These are phyloP conservation scores for Amaranthus palmeri DNA, from an alignment of 148 eudicot genomes.

Conservation along the genomic window DNA sequence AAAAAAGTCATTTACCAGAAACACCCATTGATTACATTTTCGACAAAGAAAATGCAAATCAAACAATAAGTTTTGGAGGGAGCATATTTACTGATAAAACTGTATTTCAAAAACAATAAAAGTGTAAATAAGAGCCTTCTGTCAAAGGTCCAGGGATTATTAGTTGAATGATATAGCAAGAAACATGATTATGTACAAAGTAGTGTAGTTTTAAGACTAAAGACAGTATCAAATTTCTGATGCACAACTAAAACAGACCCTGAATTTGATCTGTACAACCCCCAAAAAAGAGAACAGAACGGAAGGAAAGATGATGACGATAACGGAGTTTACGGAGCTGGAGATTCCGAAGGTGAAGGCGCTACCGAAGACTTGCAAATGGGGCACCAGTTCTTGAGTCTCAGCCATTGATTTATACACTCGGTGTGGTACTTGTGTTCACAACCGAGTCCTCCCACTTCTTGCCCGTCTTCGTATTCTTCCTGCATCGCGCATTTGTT, in stretches of 20 bases:
- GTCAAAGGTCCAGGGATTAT: constrained; percentile 18
- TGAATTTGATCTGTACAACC: constrained; percentile 17
- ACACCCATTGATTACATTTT: no score
- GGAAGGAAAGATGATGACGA: background rate
- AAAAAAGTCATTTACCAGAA: no score
- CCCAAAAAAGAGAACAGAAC: background rate
- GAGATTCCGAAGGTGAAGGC: constrained; percentile 28
- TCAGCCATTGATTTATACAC: constrained; percentile 74
- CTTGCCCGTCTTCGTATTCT: constrained; percentile 63
- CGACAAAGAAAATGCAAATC: background rate
- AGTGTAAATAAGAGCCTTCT: background rate
- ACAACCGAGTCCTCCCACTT: constrained; percentile 63
- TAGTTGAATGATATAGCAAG: constrained; percentile 6
- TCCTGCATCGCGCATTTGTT: constrained; percentile 48
- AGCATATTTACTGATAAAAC: constrained; percentile 9
- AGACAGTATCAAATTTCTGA: constrained; percentile 4
- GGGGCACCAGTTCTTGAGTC: constrained; percentile 95
- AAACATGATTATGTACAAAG: constrained; percentile 21
- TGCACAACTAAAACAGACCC: constrained; percentile 14
- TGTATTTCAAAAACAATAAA: background rate
- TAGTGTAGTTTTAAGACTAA: no score
- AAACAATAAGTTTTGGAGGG: background rate
- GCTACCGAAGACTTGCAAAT: constrained; percentile 74
- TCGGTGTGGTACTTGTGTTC: constrained; percentile 58
- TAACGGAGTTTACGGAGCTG: background rate